Percentiles rank a stretch among this genome's conserved stretches.
phyloP scores from a whole-genome alignment of 1,139 yeast genomes.

The Saccharomyces hybrid region DNA sequence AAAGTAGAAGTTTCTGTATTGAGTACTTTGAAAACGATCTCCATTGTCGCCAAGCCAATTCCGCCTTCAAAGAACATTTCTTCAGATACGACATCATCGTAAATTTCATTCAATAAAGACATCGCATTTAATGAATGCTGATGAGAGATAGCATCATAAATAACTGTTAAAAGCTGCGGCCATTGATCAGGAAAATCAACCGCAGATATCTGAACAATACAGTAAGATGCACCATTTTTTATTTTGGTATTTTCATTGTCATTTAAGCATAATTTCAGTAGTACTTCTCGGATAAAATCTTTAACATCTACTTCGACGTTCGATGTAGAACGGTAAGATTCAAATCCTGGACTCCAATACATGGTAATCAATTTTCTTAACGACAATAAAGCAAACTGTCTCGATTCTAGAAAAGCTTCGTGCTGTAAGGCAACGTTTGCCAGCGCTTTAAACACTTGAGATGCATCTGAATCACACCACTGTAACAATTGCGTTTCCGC shows the following conservation, averaged over 20 bases:
- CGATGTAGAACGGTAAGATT: slow-evolving; percentile 64
- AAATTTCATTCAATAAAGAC: slow-evolving; percentile 64
- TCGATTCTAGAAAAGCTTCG: slow-evolving; percentile 17
- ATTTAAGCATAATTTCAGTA: slow-evolving; percentile 47
- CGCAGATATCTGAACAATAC: slow-evolving; percentile 77
- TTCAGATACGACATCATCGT: slow-evolving; percentile 79
- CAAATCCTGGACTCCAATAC: slow-evolving; percentile 83
- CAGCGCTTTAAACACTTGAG: slow-evolving; percentile 26
- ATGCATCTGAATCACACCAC: slow-evolving; percentile 30
- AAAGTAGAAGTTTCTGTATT: slow-evolving; percentile 29
- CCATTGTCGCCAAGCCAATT: slow-evolving; percentile 47
- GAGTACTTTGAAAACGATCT: slow-evolving; percentile 40
- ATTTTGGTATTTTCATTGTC: slow-evolving; percentile 49
- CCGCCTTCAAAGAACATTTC: slow-evolving; percentile 79
- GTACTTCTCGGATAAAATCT: slow-evolving; percentile 38
- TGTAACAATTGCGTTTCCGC: slow-evolving; percentile 31
- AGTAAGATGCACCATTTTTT: slow-evolving; percentile 61
- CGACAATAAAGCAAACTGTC: slow-evolving; percentile 66
- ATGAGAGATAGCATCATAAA: slow-evolving; percentile 40
- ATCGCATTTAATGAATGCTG: slow-evolving; percentile 53
- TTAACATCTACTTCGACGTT: slow-evolving; percentile 40
- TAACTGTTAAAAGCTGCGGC: slow-evolving; percentile 58
- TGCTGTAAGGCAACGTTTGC: slow-evolving; percentile 22
- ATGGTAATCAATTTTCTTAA: slow-evolving; percentile 62
- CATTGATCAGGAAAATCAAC: slow-evolving; percentile 95